A percentile compares a stretch with the other conserved stretches of the same genome.
Evolutionary conservation across 805 yeast species (phyloP).

Genomic region (Kockiozyma suomiensis): DNA sequence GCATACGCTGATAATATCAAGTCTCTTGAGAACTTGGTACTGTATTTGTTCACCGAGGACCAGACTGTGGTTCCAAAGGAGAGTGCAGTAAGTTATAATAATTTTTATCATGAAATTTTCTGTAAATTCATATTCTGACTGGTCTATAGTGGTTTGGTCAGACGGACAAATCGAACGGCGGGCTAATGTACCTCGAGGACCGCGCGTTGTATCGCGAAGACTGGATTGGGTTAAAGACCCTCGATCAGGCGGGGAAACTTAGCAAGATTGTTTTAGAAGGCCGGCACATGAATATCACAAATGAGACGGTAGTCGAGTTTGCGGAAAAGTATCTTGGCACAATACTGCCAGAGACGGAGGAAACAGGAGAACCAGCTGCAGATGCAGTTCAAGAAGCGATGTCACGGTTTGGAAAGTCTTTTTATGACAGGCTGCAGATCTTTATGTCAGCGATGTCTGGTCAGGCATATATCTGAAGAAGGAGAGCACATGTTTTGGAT

Average conservation of each 20-base stretch:
- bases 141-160: conserved; percentile 53
- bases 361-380: background rate
- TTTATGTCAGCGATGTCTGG: conserved; percentile 13
- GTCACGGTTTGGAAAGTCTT: background rate
- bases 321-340: conserved; percentile 51
- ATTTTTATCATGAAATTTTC: background rate
- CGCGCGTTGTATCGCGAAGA: conserved; percentile 58
- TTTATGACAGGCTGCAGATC: conserved; percentile 4
- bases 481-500: background rate
- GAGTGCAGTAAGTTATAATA: conserved; percentile 52
- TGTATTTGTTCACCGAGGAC: conserved; percentile 63
- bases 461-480: conserved; percentile 11
- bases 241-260: conserved; percentile 51
- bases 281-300: conserved; percentile 66
- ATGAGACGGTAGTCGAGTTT: conserved; percentile 51
- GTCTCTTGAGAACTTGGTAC: conserved; percentile 54
- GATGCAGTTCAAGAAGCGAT: conserved; percentile 8
- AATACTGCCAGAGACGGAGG: background rate
- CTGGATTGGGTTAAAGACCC: conserved; percentile 58
- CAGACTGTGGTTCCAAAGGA: conserved; percentile 73
- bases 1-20: conserved; percentile 51
- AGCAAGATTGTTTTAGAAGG: conserved; percentile 57
- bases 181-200: conserved; percentile 49
- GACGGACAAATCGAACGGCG: conserved; percentile 49
- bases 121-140: background rate